Conservation (phyloP, 768 basidiomycete species). For the Coprinopsis cinerea region DNA sequence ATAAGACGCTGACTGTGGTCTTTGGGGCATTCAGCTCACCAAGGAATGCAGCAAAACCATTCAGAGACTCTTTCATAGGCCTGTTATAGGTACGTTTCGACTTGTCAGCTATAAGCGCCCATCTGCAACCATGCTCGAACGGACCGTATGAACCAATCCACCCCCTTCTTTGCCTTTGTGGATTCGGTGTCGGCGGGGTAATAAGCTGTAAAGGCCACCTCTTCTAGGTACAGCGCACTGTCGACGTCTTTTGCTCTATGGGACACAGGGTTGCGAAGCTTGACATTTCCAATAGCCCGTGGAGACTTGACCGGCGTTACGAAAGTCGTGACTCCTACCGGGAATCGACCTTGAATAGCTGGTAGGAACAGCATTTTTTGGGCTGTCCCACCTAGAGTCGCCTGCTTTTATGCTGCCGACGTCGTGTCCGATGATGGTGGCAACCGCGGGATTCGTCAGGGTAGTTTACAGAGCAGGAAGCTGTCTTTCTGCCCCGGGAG, state of each 20-base stretch:
- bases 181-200: slow-evolving; percentile 48
- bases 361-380: slow-evolving; percentile 40
- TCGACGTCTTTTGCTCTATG: slow-evolving; percentile 23
- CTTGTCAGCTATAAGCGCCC: neutral
- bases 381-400: slow-evolving; percentile 5
- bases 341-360: slow-evolving; percentile 37
- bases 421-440: too few species aligned
- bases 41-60: slow-evolving; percentile 45
- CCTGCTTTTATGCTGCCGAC: neutral
- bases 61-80: slow-evolving; percentile 39
- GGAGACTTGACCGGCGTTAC: slow-evolving; percentile 36
- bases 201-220: slow-evolving; percentile 59
- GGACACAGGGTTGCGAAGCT: slow-evolving; percentile 22
- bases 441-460: too few species aligned
- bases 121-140: too few species aligned
- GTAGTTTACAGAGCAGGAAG: too few species aligned
- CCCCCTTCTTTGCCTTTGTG: slow-evolving; percentile 29
- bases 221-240: slow-evolving; percentile 49
- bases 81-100: slow-evolving; percentile 18
- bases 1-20: neutral
- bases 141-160: slow-evolving; percentile 60
- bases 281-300: slow-evolving; percentile 35
- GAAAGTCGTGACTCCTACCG: slow-evolving; percentile 58
- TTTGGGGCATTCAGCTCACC: slow-evolving; percentile 24
- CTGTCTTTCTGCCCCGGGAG: too few species aligned